Evolutionary conservation across 2,329 filamentous ascomycete genomes (phyloP).

Genomic region (Fusarium sulawesiense): DNA sequence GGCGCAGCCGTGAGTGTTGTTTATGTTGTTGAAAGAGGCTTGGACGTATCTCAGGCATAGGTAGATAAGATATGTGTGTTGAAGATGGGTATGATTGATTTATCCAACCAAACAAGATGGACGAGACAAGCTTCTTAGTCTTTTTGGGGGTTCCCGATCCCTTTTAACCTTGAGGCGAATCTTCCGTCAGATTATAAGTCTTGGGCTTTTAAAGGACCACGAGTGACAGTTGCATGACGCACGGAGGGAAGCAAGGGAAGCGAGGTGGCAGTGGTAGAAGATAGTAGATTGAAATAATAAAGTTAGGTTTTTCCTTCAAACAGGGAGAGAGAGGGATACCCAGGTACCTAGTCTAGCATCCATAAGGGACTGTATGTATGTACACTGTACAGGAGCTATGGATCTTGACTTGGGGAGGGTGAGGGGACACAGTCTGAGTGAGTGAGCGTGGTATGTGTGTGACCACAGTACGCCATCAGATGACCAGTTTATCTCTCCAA

Average conservation of each 20-base stretch:
- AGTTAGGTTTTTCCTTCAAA: slow-evolving; percentile 10
- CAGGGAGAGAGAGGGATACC: slow-evolving; percentile 1
- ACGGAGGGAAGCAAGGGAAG: slow-evolving; percentile 12
- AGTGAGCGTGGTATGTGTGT: slow-evolving; percentile 32
- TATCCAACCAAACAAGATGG: slow-evolving; percentile 33
- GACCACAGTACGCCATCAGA: slow-evolving; percentile 33
- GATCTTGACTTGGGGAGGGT: background rate
- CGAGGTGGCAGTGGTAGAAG: background rate
- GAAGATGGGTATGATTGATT: slow-evolving; percentile 12
- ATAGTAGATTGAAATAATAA: slow-evolving; percentile 11
- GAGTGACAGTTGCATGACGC: slow-evolving; percentile 40
- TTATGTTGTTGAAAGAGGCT: slow-evolving; percentile 31
- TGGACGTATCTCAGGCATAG: slow-evolving; percentile 37
- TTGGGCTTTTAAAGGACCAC: slow-evolving; percentile 6
- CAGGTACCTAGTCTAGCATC: background rate
- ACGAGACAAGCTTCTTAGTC: background rate
- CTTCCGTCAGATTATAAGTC: slow-evolving; percentile 25
- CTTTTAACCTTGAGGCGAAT: slow-evolving; percentile 34
- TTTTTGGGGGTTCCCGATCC: slow-evolving; percentile 10
- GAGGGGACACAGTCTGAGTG: slow-evolving; percentile 11
- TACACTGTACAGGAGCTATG: slow-evolving; percentile 1
- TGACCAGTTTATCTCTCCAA: slow-evolving; percentile 32
- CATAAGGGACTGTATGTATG: slow-evolving; percentile 4
- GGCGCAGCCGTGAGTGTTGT: slow-evolving; percentile 32
- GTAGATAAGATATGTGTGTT: background rate